These are phyloP conservation scores for Fusarium incarnatum DNA, from an alignment of 2,329 filamentous ascomycete genomes.

Conservation along the genomic window DNA sequence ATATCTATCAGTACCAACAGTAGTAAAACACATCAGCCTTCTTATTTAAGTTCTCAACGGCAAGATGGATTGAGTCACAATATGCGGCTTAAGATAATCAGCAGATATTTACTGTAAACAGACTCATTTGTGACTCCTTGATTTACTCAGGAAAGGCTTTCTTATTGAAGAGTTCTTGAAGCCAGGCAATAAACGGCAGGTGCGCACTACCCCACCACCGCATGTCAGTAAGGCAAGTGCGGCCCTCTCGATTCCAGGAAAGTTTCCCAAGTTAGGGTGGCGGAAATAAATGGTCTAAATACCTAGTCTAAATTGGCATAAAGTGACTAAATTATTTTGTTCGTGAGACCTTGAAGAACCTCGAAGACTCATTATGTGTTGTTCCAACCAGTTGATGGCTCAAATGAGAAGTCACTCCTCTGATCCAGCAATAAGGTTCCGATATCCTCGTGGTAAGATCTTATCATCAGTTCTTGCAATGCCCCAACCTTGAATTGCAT, in stretches of 20 bases:
- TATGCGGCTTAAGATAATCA: not conserved
- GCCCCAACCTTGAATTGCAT: not conserved
- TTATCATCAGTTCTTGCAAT: not conserved
- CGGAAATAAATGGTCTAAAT: not conserved
- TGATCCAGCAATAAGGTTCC: not conserved
- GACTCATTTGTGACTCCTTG: not conserved
- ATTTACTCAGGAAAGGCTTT: not conserved
- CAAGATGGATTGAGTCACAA: not conserved
- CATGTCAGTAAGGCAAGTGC: not conserved
- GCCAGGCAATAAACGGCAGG: not conserved
- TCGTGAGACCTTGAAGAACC: not conserved
- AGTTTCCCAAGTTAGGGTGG: not conserved
- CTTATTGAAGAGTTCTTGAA: not conserved
- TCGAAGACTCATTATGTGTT: not conserved
- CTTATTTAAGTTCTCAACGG: not conserved
- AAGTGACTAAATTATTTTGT: not conserved
- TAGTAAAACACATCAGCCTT: not conserved
- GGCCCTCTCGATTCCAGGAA: not conserved
- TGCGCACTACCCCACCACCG: not conserved
- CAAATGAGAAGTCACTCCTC: not conserved
- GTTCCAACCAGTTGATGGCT: not conserved
- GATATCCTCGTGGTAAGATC: not conserved
- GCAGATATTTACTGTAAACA: rapidly evolving
- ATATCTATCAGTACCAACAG: not conserved
- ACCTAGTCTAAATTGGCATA: rapidly evolving